A percentile compares a stretch with the other conserved stretches of the same genome.
Conservation (phyloP, 305 asterid species). For the Ajuga reptans region DNA sequence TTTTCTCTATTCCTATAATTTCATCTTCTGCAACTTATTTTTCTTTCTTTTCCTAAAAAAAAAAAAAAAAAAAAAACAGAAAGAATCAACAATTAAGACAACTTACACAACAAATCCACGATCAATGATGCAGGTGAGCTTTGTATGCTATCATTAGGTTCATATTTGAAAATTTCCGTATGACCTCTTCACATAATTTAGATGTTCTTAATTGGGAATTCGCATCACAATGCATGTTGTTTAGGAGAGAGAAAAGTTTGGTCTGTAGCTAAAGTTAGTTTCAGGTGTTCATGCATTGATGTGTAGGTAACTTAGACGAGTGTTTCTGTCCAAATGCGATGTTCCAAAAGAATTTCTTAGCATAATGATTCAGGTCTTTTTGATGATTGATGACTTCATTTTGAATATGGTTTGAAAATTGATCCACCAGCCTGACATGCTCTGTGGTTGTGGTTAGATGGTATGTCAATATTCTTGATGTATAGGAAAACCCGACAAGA, state of each 20-base stretch:
- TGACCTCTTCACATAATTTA: background rate
- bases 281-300: background rate
- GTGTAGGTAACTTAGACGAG: background rate
- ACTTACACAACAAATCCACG: conserved; percentile 78
- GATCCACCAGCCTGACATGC: background rate
- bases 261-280: background rate
- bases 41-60: background rate
- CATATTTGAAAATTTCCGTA: background rate
- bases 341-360: background rate
- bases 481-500: background rate
- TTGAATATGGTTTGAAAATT: background rate
- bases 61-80: conserved; percentile 54
- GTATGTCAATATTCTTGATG: background rate
- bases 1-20: background rate
- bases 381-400: background rate
- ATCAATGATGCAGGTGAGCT: conserved; percentile 91
- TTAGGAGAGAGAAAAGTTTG: background rate
- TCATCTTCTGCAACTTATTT: background rate
- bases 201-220: background rate
- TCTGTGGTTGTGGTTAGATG: background rate
- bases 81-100: conserved; percentile 70
- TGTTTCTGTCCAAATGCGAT: background rate
- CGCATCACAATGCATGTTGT: background rate
- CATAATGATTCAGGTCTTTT: background rate
- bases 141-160: background rate